Percentiles rank a stretch among this genome's conserved stretches.
These are phyloP conservation scores for Cladosporium sp. DNA, from an alignment of 2,329 filamentous ascomycete genomes.

Conservation along the genomic window DNA sequence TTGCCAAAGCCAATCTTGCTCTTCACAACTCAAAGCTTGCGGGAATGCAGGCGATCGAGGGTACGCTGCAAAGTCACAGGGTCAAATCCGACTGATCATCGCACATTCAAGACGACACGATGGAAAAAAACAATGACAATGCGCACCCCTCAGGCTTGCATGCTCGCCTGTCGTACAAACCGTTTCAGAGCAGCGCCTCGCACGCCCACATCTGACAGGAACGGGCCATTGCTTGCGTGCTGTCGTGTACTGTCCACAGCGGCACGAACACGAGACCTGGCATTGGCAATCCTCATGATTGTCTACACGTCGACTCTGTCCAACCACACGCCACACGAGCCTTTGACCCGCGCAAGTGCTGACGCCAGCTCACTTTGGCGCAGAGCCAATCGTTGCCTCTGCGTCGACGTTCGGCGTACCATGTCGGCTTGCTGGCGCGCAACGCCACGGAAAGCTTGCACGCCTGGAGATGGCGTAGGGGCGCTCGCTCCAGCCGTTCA, in stretches of 20 bases:
- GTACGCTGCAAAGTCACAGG: background rate
- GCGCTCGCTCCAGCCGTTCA: slow-evolving; percentile 9
- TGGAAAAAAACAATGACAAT: background rate
- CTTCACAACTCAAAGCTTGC: slow-evolving; percentile 1
- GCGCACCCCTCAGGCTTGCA: background rate
- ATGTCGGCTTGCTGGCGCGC: background rate
- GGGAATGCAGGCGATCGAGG: background rate
- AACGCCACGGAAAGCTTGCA: slow-evolving; percentile 8
- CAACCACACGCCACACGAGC: background rate
- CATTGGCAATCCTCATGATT: background rate
- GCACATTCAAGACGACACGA: background rate
- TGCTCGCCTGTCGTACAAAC: background rate
- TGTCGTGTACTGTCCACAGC: background rate
- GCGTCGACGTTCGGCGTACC: background rate
- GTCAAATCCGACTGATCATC: too few relatives aligned
- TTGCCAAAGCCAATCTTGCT: slow-evolving; percentile 1
- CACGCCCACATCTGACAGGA: background rate
- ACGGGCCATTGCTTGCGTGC: slow-evolving; percentile 1
- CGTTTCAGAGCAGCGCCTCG: slow-evolving; percentile 4
- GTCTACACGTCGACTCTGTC: background rate
- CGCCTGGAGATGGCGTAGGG: background rate
- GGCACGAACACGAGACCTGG: background rate
- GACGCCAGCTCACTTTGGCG: slow-evolving; percentile 5
- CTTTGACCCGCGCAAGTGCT: slow-evolving; percentile 5
- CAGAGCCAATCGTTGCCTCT: slow-evolving; percentile 8